phyloP scores from a whole-genome alignment of 139 green algal species.

The Tetraselmis striata region DNA sequence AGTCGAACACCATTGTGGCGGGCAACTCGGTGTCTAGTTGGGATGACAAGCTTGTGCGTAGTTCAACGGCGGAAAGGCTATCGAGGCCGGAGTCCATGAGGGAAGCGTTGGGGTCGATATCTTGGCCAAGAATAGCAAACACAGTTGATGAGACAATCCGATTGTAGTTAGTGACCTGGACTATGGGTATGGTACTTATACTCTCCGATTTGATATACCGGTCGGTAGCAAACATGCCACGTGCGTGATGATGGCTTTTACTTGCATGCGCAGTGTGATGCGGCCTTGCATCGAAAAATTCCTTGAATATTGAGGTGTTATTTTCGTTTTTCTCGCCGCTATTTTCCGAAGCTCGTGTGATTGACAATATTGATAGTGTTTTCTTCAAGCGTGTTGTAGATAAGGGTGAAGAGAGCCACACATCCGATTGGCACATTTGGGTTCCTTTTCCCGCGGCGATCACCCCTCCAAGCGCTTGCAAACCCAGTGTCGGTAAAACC shows the following conservation, averaged over 20 bases:
- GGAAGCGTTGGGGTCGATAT: slow-evolving; percentile 26
- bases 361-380: no score
- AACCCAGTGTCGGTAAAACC: slow-evolving; percentile 35
- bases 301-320: neutral
- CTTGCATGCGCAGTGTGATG: neutral
- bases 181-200: neutral
- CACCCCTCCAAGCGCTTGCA: slow-evolving; percentile 39
- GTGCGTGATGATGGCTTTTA: no score
- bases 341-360: no score
- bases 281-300: neutral
- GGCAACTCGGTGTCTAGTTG: slow-evolving; percentile 44
- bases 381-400: no score
- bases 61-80: slow-evolving; percentile 68
- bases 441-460: neutral
- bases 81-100: slow-evolving; percentile 72
- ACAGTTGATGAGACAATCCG: no score
- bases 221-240: no score
- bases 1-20: slow-evolving; percentile 65
- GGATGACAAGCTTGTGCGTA: slow-evolving; percentile 60
- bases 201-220: neutral
- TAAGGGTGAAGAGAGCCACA: no score
- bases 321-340: neutral
- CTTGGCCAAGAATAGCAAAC: slow-evolving; percentile 4
- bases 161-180: no score
- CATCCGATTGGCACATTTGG: neutral